Evolutionary conservation across 352 stramenopile genomes (phyloP).

Genomic region (Peronospora belbahrii): DNA sequence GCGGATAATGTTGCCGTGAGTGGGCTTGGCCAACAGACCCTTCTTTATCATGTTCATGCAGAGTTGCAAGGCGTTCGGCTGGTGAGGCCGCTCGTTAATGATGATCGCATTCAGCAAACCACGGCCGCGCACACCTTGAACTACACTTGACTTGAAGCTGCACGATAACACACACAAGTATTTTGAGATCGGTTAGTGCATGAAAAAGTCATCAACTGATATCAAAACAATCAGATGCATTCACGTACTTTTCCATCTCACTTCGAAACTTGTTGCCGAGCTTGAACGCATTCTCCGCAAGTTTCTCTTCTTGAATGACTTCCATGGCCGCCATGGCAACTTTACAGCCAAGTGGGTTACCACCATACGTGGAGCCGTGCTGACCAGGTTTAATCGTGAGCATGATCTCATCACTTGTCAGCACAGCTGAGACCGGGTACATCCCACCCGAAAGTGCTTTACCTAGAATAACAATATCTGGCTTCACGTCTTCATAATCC

Average conservation of each 20-base stretch:
- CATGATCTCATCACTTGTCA: conserved; percentile 96
- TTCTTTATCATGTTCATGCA: conserved; percentile 94
- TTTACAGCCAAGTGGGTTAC: conserved; percentile 94
- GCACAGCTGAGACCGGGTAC: conserved; percentile 95
- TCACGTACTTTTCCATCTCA: conserved; percentile 74
- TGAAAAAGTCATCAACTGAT: background rate
- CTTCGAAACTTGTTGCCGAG: conserved; percentile 91
- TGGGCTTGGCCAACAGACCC: conserved; percentile 97
- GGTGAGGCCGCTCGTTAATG: conserved; percentile 88
- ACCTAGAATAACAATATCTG: conserved; percentile 96
- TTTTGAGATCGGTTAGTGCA: conserved; percentile 1
- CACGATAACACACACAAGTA: background rate
- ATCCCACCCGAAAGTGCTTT: conserved; percentile 96
- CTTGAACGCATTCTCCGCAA: conserved; percentile 90
- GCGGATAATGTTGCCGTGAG: conserved; percentile 97
- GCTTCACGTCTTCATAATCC: conserved; percentile 94
- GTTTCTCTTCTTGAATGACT: conserved; percentile 92
- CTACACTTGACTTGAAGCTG: conserved; percentile 53
- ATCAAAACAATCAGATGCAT: background rate
- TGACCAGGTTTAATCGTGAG: conserved; percentile 95
- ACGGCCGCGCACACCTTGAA: conserved; percentile 88
- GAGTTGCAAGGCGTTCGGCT: conserved; percentile 89
- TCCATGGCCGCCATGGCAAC: conserved; percentile 94
- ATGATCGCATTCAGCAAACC: conserved; percentile 98
- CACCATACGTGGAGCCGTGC: conserved; percentile 96